Evolutionary conservation across 1,284 basidiomycete species (phyloP).

Genomic region (Calocybe gambosa): DNA sequence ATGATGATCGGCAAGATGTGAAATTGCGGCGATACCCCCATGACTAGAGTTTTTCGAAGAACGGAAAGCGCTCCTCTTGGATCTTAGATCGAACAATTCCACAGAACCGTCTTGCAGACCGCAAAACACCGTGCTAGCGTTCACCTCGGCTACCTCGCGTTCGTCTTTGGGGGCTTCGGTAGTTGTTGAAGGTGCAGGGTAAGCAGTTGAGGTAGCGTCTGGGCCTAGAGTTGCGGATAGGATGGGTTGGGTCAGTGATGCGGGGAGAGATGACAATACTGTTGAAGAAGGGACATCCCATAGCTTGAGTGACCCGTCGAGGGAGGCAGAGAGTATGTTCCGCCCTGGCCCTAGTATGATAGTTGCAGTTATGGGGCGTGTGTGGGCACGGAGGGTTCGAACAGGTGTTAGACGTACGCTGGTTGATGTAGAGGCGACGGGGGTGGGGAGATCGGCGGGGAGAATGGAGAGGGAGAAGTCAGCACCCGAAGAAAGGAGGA

Average conservation of each 20-base stretch:
- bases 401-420: conserved; percentile 32
- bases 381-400: conserved; percentile 67
- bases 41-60: conserved; percentile 26
- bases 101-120: conserved; percentile 55
- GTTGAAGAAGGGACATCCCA: conserved; percentile 67
- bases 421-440: conserved; percentile 19
- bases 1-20: conserved; percentile 33
- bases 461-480: conserved; percentile 61
- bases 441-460: conserved; percentile 42
- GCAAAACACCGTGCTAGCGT: conserved; percentile 44
- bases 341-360: conserved; percentile 60
- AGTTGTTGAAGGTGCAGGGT: conserved; percentile 19
- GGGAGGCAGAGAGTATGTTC: conserved; percentile 55
- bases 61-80: conserved; percentile 39
- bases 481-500: conserved; percentile 55
- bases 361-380: conserved; percentile 52
- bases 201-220: conserved; percentile 16
- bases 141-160: conserved; percentile 41
- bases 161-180: conserved; percentile 22
- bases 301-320: conserved; percentile 65
- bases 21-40: conserved; percentile 48
- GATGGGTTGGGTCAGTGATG: conserved; percentile 31
- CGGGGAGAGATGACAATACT: conserved; percentile 38
- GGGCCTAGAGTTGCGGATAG: conserved; percentile 41
- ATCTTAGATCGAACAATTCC: conserved; percentile 51